Evolutionary conservation across 2,329 filamentous ascomycete genomes (phyloP), one percentile per base, ranked within the genome.

Genomic region (Dothideomycetes sp.): DNA sequence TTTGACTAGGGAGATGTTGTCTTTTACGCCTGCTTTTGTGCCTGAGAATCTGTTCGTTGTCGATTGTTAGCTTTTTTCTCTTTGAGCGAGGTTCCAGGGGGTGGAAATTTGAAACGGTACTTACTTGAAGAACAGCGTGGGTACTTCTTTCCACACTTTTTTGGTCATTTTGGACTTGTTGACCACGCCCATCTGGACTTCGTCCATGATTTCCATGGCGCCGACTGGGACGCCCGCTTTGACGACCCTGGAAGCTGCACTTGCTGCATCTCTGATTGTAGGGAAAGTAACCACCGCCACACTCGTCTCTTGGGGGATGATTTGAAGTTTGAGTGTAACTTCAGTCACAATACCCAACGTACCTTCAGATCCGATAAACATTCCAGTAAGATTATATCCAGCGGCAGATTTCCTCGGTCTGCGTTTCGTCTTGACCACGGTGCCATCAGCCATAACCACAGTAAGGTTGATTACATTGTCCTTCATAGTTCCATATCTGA

Each of bases 381-480:
- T 63, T 19, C 77, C 72, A 24, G 84, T 91, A 39, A 91, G 71
- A 52, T 93, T 88, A 59, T 91, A 91, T 0, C 84, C 84, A 0
- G 84, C 84, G 1, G 82, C 82, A 0, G 81, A 84, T 58, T 93
- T 91, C 43, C 68, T 71, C 9, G 84, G 84, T n/a, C 85, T 68
- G 32, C 77, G 71, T 41, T 82, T 72, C 0, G 84, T 89, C 65
- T 88, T 89, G 64, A 89, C 82, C 17, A 89, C 64, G 0, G 75
- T 81, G 1, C 84, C 84, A 52, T 89, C 83, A 8, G 84, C 79
- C 19, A 89, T 71, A 1, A 89, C 84, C 1, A 88, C 81, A 0
- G 84, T 89, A 43, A 89, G 62, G 53, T 87, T 87, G 54, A 89
- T 77, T 18, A 89, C 82, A 82, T 83, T 88, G 53, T 89, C 84